Evolutionary conservation across 108 stramenopile species (phyloP), one percentile per base, ranked within the genome.

Genomic region (Cyclotella kingstonii): DNA sequence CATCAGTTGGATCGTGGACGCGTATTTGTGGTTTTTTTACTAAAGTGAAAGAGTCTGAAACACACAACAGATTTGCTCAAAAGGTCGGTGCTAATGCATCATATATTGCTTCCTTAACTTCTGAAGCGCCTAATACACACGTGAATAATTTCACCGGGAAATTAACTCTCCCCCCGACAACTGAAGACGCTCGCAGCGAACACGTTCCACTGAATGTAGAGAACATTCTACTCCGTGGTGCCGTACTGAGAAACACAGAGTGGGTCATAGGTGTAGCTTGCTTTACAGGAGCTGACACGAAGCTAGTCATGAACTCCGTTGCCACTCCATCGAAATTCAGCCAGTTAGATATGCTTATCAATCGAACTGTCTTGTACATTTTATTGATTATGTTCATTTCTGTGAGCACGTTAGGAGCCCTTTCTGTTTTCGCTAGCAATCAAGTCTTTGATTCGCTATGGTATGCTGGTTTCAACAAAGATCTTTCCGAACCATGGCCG

Each of bases 211-310:
- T 97, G 44, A 84, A 86, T 46, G 85, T 84, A 28, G 89, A 91
- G 26, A 89, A 96, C 50, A 47, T 99, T 38, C 63, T 99, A 27
- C 79, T 99, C 1, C 85, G 98, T 27, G 98, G 98, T 26, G 95
- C 93, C 34, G 78, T 90, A 11, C 77, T 99, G 33, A 81, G 96
- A 31, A 99, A 99, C 78, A 98, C 97, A 5, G 89, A 94, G 62
- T 97, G 95, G 96, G 95, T 84, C 11, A 82, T 97, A 56, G 96
- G 96, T 15, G 44, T 97, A 3, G 95, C 94, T 30, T 94, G 88
- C 51, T 97, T 95, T 70, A 97, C 98, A 14, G 98, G 98, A 25
- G 73, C 72, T 9, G 96, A 99, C 60, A 97, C 96, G 5, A 97
- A 97, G 66, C 63, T 99, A 17, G 86, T 92, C 12, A 81, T 83